A percentile compares a stretch with the other conserved stretches of the same genome.
Evolutionary conservation across 352 stramenopile genomes (phyloP).

Genomic region (Chrysophaeum taylorii): DNA sequence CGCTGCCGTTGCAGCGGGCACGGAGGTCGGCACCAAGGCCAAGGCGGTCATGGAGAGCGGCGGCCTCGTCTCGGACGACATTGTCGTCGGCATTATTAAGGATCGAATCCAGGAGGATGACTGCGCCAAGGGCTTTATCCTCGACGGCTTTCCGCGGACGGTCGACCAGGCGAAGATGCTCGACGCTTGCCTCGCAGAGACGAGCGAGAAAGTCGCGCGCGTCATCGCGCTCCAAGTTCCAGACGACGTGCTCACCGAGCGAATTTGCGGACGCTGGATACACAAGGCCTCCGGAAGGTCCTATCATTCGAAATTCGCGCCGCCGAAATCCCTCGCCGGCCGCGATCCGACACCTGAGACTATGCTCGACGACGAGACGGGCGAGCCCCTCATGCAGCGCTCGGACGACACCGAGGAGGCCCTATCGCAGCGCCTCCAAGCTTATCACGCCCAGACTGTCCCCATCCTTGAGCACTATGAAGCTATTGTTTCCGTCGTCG

Average conservation of each 20-base stretch:
- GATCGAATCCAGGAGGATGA: slow-evolving; percentile 92
- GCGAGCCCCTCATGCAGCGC: slow-evolving; percentile 88
- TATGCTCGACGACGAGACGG: slow-evolving; percentile 81
- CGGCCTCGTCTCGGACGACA: slow-evolving; percentile 80
- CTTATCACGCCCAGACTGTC: slow-evolving; percentile 92
- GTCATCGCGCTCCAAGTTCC: slow-evolving; percentile 91
- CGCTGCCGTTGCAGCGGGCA: slow-evolving; percentile 84
- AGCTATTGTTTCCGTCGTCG: slow-evolving; percentile 57
- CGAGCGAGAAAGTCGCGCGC: slow-evolving; percentile 54
- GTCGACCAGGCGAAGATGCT: slow-evolving; percentile 92
- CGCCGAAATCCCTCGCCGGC: slow-evolving; percentile 64
- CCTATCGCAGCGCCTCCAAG: slow-evolving; percentile 72
- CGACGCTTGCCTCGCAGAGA: slow-evolving; percentile 84
- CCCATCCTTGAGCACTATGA: slow-evolving; percentile 82
- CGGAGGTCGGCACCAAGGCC: slow-evolving; percentile 92
- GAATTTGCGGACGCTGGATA: slow-evolving; percentile 89
- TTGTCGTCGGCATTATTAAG: slow-evolving; percentile 98
- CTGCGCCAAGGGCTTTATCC: slow-evolving; percentile 95
- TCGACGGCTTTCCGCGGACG: slow-evolving; percentile 98
- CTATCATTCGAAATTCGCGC: slow-evolving; percentile 96
- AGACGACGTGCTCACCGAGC: slow-evolving; percentile 85
- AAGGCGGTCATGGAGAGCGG: slow-evolving; percentile 94
- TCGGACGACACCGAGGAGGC: slow-evolving; percentile 90
- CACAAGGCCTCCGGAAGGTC: slow-evolving; percentile 83
- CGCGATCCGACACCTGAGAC: slow-evolving; percentile 46